Evolutionary conservation across 2,329 filamentous ascomycete species (phyloP).

Genomic region (Emmonsia crescens): DNA sequence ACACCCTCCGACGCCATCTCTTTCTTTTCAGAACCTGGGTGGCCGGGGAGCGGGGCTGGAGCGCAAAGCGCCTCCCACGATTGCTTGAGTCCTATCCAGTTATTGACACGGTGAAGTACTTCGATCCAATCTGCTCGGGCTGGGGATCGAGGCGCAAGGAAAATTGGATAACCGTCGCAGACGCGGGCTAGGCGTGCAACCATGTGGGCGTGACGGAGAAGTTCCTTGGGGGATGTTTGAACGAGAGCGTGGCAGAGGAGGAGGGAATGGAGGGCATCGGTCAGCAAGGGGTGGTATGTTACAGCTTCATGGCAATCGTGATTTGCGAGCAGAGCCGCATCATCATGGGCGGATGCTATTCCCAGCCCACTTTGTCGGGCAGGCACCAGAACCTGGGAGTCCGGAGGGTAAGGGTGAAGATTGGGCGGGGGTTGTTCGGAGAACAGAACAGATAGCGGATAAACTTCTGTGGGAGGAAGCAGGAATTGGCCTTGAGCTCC

Average conservation of each 20-base stretch:
- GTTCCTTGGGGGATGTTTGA: constrained; percentile 67
- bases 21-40: constrained; percentile 21
- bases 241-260: constrained; percentile 69
- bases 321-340: constrained; percentile 26
- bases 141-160: constrained; percentile 60
- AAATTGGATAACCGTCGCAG: constrained; percentile 69
- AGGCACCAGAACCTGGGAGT: constrained; percentile 22
- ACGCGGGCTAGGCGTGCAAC: constrained; percentile 63
- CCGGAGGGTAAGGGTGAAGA: constrained; percentile 56
- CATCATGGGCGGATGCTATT: constrained; percentile 14
- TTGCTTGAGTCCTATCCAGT: constrained; percentile 56
- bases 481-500: constrained; percentile 28
- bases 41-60: constrained; percentile 44
- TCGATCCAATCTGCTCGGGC: constrained; percentile 73
- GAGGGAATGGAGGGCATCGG: constrained; percentile 66
- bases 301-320: constrained; percentile 50
- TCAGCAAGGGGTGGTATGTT: constrained; percentile 71
- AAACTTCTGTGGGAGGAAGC: constrained; percentile 41
- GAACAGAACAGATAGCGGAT: constrained; percentile 57
- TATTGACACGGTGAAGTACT: constrained; percentile 54
- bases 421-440: constrained; percentile 53
- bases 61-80: constrained; percentile 63
- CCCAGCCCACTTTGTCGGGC: constrained; percentile 21
- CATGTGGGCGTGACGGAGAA: constrained; percentile 71
- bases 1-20: constrained; percentile 44